A percentile compares a stretch with the other conserved stretches of the same genome.
Evolutionary conservation across 192 early-diverging fungal genomes (phyloP).

Genomic region (Gryganskiella cystojenkinii): DNA sequence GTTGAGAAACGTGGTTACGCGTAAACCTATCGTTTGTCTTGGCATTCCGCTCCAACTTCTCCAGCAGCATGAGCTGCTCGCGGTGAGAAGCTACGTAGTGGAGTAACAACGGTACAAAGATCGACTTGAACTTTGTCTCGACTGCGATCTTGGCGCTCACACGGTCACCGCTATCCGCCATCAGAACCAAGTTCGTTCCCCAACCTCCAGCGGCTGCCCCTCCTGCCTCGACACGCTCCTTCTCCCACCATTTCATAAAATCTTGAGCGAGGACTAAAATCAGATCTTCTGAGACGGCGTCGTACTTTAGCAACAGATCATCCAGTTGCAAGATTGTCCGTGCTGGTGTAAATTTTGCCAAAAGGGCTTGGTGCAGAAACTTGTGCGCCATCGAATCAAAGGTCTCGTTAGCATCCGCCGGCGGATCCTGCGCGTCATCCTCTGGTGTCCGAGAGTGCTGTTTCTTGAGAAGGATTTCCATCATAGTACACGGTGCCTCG

Average conservation of each 20-base stretch:
- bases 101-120: constrained; percentile 39
- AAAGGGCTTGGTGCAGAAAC: constrained; percentile 41
- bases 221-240: constrained; percentile 34
- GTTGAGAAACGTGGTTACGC: constrained; percentile 31
- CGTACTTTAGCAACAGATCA: constrained; percentile 47
- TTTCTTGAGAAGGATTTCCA: constrained; percentile 47
- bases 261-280: constrained; percentile 35
- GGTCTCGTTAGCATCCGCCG: constrained; percentile 46
- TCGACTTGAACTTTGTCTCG: constrained; percentile 36
- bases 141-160: constrained; percentile 34
- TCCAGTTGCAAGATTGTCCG: constrained; percentile 45
- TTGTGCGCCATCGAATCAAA: constrained; percentile 53
- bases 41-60: constrained; percentile 33
- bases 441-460: constrained; percentile 28
- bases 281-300: constrained; percentile 24
- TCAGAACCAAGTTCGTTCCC: constrained; percentile 18
- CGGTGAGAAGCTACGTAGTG: constrained; percentile 40
- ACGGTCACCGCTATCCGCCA: constrained; percentile 20
- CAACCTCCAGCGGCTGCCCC: constrained; percentile 38
- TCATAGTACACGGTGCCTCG: constrained; percentile 47
- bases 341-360: constrained; percentile 39
- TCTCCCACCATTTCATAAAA: constrained; percentile 50
- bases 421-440: constrained; percentile 30
- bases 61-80: constrained; percentile 35
- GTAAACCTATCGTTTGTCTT: constrained; percentile 18